Base-by-base conservation (phyloP, 768 basidiomycete species). In the Termitomyces sp. region DNA sequence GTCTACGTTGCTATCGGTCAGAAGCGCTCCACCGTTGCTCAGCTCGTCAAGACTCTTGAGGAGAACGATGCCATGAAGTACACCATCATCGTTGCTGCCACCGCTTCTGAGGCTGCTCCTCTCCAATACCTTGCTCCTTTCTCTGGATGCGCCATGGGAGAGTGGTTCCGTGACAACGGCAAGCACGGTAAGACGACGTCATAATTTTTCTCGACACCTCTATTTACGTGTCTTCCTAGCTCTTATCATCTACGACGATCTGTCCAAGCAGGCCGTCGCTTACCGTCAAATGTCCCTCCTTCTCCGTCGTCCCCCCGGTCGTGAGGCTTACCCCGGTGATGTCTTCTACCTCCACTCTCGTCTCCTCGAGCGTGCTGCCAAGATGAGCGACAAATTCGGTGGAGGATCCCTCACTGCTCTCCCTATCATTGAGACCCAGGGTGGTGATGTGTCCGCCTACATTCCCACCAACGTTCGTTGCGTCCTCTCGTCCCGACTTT, bases 111-210 rank as follows among this genome's bases (percentile, higher is more conserved):
- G 82, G 97, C 97, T 70, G 97, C 97, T 68, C 97, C 97, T 68
- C 85, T 99, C 60, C 97, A 99, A 76, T 99, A 98, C 81, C 92
- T 99, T 70, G 97, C 97, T 71, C 97, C 97, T 68, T 99, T 99
- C 94, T 96, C 97, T 68, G 97, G 97, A 66, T 96, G 94, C 79
- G 97, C 97, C 71, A 99, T 99, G 95, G 97, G 97, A 76, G 97
- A 99, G 82, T 99, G 96, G 96, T 99, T 99, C 97, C 92, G 94
- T 80, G 97, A 99, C 81, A 99, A 99, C 77, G 96, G 95, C 82
- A 98, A 96, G 83, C 97, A 99, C 79, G 96, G 91, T 91, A 70
- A 58, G 87, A 35, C 11, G 18, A 8, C 22, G 9, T 39, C n/a
- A n/a, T 24, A 7, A 18, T 38, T 16, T 50, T 16, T 36, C 7